Percentiles rank a stretch among this genome's conserved stretches.
These are phyloP conservation scores for Polytrichum formosum DNA, from an alignment of 225 moss, liverwort and hornwort species.

Conservation along the genomic window DNA sequence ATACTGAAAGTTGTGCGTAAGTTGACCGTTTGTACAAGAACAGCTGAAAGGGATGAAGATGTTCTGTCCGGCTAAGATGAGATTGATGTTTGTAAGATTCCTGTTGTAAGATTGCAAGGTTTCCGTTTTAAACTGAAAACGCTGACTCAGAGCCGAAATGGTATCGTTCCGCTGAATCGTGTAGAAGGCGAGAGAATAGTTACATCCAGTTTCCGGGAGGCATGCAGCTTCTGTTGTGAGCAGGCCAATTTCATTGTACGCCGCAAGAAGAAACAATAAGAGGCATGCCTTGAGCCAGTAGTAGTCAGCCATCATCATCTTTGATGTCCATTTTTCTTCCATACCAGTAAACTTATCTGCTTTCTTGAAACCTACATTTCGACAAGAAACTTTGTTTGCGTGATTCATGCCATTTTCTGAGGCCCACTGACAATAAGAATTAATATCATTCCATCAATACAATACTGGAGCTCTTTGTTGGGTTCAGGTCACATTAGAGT, in stretches of 20 bases:
- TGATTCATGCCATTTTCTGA: too few species aligned
- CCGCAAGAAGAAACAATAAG: conserved; percentile 19
- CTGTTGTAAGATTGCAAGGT: conserved; percentile 21
- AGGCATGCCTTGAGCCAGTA: conserved; percentile 5
- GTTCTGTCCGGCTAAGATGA: conserved; percentile 16
- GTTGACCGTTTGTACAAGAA: conserved; percentile 30
- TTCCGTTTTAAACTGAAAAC: conserved; percentile 11
- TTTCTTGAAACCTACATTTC: too few species aligned
- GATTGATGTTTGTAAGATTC: conserved; percentile 25
- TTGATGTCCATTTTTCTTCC: too few species aligned
- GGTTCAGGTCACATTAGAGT: too few species aligned
- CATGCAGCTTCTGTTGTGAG: conserved; percentile 27
- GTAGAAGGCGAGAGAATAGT: conserved; percentile 33
- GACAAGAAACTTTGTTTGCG: too few species aligned
- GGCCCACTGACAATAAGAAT: too few species aligned
- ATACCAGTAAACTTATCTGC: too few species aligned
- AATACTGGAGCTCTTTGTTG: too few species aligned
- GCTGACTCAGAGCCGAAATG: neutral
- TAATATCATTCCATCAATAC: too few species aligned
- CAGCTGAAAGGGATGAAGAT: conserved; percentile 43
- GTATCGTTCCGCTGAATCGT: conserved; percentile 19
- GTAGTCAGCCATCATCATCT: too few species aligned
- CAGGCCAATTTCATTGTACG: conserved; percentile 15
- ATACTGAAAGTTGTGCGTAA: conserved; percentile 31
- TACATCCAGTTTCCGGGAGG: conserved; percentile 38